Evolutionary conservation across 2,329 filamentous ascomycete species (phyloP).

Genomic region (Beauveria scarabaeidicola): DNA sequence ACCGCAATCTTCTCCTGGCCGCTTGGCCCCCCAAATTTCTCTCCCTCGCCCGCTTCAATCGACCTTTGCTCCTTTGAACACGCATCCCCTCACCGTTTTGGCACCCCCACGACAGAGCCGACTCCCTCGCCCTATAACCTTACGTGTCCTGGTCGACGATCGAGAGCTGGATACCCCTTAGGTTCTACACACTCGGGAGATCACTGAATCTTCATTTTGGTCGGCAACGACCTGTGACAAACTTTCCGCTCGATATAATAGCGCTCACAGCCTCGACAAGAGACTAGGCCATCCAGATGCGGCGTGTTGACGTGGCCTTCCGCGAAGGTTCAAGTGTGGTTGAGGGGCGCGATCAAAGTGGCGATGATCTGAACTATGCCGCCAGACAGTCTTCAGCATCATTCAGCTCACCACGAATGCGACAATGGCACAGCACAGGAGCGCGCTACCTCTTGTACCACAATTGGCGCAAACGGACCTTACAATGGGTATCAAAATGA

Average conservation of each 20-base stretch:
- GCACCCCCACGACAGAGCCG: not conserved
- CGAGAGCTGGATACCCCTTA: conserved; percentile 9
- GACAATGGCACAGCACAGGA: not conserved
- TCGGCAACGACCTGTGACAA: conserved; percentile 6
- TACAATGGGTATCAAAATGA: not conserved
- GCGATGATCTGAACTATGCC: not conserved
- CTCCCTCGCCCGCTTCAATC: not conserved
- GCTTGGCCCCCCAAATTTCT: not conserved
- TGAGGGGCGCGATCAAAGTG: not conserved
- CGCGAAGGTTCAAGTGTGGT: not conserved
- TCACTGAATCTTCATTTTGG: conserved; percentile 8
- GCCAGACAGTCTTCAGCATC: not conserved
- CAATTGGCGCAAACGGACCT: not conserved
- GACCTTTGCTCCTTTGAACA: not conserved
- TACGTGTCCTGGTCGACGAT: conserved; percentile 11
- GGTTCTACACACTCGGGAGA: conserved; percentile 12
- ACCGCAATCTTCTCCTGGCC: not conserved
- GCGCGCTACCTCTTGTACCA: not conserved
- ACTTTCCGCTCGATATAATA: not conserved
- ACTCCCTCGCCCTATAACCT: not conserved
- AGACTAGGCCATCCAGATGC: not conserved
- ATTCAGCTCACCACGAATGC: not conserved
- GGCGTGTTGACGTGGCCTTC: not conserved
- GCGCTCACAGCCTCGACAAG: too few species aligned
- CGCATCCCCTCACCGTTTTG: not conserved